Base-by-base conservation (phyloP, 345 rosid genomes). In the Linum usitatissimum region DNA sequence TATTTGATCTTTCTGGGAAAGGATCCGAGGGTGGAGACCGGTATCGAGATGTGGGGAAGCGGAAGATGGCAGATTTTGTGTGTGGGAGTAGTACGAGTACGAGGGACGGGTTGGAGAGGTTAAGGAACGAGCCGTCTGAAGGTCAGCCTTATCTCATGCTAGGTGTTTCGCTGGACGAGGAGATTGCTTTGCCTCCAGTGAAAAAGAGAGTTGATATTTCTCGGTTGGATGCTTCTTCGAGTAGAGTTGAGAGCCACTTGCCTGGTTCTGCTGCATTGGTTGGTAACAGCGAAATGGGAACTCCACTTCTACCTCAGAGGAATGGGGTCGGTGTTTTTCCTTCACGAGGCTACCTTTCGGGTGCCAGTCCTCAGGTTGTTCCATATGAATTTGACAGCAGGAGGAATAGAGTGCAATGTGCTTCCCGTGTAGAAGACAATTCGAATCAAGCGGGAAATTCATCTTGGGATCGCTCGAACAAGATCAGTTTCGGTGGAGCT, bases 291-390 rank as follows among this genome's bases (percentile, higher is more conserved):
- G 65, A 54, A 60, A 53, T 42, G 49, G 76, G 66, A 40, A 53
- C 59, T 51, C 71, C 64, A 63, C 49, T 63, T 6, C 58, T 75
- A 68, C 60, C 56, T 59, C 68, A 64, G 51, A 59, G 66, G 62
- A 63, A 65, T 55, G 64, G 42, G 59, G 58, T 70, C 28, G 69
- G 60, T 39, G 62, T 71, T 65, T 78, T 79, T 31, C 66, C 67
- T 70, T 66, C 64, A 15, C 48, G 69, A 55, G 70, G 60, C 34
- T 70, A 75, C 36, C 7, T 34, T 66, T 67, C 64, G 7, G 82
- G 78, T 20, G 73, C 85, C 36, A 77, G 77, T 73, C 81, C 84
- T 57, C 75, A 73, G 72, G 18, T 60, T 79, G 70, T 76, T 61
- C 75, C 70, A 17, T 54, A 63, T 51, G 68, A 70, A 62, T 54